Evolutionary conservation across 345 rosid species (phyloP).

Genomic region (Limnanthes douglasii): DNA sequence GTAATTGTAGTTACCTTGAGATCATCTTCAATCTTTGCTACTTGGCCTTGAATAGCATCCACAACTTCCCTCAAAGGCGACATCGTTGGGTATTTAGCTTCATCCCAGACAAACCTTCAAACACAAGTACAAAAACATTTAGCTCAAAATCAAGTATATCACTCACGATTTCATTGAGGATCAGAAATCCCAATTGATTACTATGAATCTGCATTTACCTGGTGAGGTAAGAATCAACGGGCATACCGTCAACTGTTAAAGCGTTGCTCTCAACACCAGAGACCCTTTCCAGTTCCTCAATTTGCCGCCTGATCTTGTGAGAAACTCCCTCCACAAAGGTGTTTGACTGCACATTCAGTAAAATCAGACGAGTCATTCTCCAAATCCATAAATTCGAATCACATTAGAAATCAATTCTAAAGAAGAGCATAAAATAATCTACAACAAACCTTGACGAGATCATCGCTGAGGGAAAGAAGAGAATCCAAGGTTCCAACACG

Average conservation of each 20-base stretch:
- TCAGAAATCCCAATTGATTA: neutral
- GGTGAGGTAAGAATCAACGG: conserved; percentile 95
- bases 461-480: conserved; percentile 90
- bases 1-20: conserved; percentile 96
- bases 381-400: neutral
- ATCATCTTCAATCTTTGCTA: conserved; percentile 94
- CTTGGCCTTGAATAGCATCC: conserved; percentile 65
- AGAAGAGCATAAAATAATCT: neutral
- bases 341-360: conserved; percentile 50
- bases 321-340: conserved; percentile 84
- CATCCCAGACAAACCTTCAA: conserved; percentile 93
- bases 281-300: conserved; percentile 88
- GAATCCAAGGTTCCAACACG: conserved; percentile 98
- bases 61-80: conserved; percentile 86
- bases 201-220: conserved; percentile 25
- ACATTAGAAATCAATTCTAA: neutral
- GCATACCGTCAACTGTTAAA: conserved; percentile 86
- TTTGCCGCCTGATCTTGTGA: conserved; percentile 95
- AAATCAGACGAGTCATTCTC: conserved; percentile 5
- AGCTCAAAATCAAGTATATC: neutral
- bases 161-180: neutral
- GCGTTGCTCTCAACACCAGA: conserved; percentile 76
- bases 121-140: conserved; percentile 8
- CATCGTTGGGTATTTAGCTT: conserved; percentile 91
- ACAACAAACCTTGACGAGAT: conserved; percentile 62